Percentiles rank a stretch among this genome's conserved stretches.
Evolutionary conservation across 73 alveolate species (phyloP).

Genomic region (Paramecium tetraurelia): DNA sequence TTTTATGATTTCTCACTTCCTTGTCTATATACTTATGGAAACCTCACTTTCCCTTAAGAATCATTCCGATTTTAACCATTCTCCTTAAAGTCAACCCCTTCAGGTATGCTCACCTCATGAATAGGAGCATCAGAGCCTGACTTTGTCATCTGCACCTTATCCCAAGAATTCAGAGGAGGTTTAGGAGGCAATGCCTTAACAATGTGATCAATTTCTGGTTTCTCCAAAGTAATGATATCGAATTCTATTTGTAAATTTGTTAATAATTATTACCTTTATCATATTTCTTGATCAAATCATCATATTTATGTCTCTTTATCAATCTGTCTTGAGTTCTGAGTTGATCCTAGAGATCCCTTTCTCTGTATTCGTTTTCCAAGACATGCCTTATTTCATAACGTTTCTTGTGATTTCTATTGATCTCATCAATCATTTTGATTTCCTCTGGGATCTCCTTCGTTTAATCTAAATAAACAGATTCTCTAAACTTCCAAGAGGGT

Average conservation of each 20-base stretch:
- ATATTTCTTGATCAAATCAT: slow-evolving; percentile 31
- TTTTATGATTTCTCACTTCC: background rate
- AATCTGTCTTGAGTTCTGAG: slow-evolving; percentile 25
- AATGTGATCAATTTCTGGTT: slow-evolving; percentile 45
- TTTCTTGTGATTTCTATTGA: slow-evolving; percentile 23
- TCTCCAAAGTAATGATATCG: slow-evolving; percentile 14
- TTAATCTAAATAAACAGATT: slow-evolving; percentile 40
- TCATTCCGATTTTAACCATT: background rate
- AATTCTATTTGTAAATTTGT: background rate
- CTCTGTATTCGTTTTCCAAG: slow-evolving; percentile 25
- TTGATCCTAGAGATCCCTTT: slow-evolving; percentile 3
- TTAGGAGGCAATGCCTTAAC: slow-evolving; percentile 47
- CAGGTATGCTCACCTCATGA: slow-evolving; percentile 2
- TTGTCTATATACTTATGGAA: background rate
- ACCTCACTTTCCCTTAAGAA: background rate
- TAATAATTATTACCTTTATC: background rate
- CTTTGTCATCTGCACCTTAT: slow-evolving; percentile 13
- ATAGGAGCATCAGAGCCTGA: background rate
- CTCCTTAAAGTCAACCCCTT: background rate
- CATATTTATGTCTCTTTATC: slow-evolving; percentile 15
- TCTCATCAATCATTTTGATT: slow-evolving; percentile 45
- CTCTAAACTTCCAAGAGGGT: slow-evolving; percentile 45
- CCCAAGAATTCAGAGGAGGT: slow-evolving; percentile 50
- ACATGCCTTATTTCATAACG: slow-evolving; percentile 37
- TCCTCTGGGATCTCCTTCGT: slow-evolving; percentile 40